Evolutionary conservation across 2,329 filamentous ascomycete species (phyloP), one percentile per base, ranked within the genome.

Genomic region (Phyllachora maydis): DNA sequence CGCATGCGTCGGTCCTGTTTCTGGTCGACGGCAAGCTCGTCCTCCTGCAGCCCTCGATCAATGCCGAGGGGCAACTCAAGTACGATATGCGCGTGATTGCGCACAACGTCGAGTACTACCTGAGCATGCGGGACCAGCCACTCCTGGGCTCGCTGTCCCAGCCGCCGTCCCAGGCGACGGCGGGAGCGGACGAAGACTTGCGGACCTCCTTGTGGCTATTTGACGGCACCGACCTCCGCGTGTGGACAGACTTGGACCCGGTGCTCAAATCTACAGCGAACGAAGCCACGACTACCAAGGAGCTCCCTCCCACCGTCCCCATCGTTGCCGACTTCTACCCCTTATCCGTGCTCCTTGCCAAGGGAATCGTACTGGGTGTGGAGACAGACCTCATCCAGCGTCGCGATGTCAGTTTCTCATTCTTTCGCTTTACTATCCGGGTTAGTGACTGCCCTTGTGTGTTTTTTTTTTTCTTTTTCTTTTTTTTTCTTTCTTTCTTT

Each of bases 41-140:
- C 8, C 54, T 95, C 18, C 59, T 98, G 23, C 81, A 90, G 33
- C 85, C 88, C 2, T 83, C 81, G 1, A 56, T 79, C 4, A 83
- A 77, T 24, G 76, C 78, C 23, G 66, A 75, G 20, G 77, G 78
- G 4, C 75, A 82, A 35, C 59, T 93, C 24, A 95, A 93, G 51
- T 98, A 98, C 41, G 85, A 95, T 41, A 98, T 98, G 88, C 75
- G 83, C 7, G 75, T 95, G 28, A 75, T 98, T 40, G 82, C 83
- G 8, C 81, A 93, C 38, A 90, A 91, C 37, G 82, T 95, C 19
- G 88, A 98, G 44, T 95, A 88, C 38, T 93, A 92, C 43, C 73
- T 74, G 25, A 68, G 88, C 36, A 90, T 90, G 68, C 71, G 83
- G 32, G 88, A 98, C 40, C 77, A 90, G 37, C 68, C 67, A 5